Percentiles rank a stretch among this genome's conserved stretches.
These are phyloP conservation scores for Primulina tabacum DNA, from an alignment of 257 asterid genomes.

Conservation along the genomic window DNA sequence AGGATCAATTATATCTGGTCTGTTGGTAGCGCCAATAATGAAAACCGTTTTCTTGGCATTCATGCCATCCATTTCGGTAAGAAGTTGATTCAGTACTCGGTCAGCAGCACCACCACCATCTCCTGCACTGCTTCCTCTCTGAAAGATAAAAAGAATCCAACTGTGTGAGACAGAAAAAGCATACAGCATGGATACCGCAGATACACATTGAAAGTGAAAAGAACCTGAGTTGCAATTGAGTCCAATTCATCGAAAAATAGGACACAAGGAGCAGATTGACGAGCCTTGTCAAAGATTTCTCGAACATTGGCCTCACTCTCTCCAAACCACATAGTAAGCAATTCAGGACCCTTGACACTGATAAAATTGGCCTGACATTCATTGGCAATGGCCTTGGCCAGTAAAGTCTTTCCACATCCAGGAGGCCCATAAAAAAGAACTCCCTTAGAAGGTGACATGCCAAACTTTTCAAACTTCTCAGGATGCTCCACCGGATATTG, in stretches of 20 bases:
- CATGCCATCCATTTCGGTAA: constrained; percentile 68
- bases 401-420: constrained; percentile 62
- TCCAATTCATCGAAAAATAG: constrained; percentile 69
- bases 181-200: neutral
- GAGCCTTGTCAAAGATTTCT: constrained; percentile 63
- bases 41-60: constrained; percentile 61
- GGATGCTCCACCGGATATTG: constrained; percentile 78
- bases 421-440: constrained; percentile 69
- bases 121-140: constrained; percentile 68
- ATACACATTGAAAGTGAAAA: constrained; percentile 1
- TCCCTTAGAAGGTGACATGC: constrained; percentile 71
- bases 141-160: constrained; percentile 6
- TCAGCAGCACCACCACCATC: constrained; percentile 71
- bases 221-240: constrained; percentile 71
- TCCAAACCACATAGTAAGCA: constrained; percentile 73
- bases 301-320: constrained; percentile 72
- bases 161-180: neutral
- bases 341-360: constrained; percentile 60
- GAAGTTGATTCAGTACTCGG: constrained; percentile 58
- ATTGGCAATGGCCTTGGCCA: constrained; percentile 70
- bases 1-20: constrained; percentile 61
- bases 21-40: constrained; percentile 64
- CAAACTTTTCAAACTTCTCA: constrained; percentile 62
- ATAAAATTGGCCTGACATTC: constrained; percentile 68
- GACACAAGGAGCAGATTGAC: constrained; percentile 76